A percentile compares a stretch with the other conserved stretches of the same genome.
phyloP scores from a whole-genome alignment of 148 eudicot species.

The Heliosperma pusillum region DNA sequence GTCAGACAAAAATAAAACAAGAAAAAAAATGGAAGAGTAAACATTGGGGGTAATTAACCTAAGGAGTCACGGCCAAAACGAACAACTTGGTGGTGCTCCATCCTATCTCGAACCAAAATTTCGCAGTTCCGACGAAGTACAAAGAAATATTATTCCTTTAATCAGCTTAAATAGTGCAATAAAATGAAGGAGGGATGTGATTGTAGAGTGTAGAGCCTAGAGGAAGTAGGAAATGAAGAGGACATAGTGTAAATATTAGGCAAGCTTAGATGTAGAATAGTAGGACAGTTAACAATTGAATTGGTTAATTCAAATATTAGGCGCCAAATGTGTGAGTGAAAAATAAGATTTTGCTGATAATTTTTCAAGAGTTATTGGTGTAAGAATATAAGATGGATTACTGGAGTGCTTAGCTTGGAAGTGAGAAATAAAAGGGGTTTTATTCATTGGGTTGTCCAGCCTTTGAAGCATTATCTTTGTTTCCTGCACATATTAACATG shows the following conservation, averaged over 20 bases:
- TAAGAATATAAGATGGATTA: background rate
- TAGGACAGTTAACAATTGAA: slow-evolving; percentile 29
- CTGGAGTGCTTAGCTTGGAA: slow-evolving; percentile 28
- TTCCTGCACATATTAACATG: slow-evolving; percentile 3
- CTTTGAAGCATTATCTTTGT: slow-evolving; percentile 24
- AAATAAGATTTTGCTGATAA: background rate
- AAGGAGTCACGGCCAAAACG: background rate
- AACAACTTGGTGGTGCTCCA: background rate
- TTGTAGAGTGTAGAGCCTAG: background rate
- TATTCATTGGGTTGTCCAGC: slow-evolving; percentile 13
- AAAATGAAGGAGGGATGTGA: slow-evolving; percentile 13
- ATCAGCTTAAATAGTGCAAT: background rate
- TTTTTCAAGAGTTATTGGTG: background rate
- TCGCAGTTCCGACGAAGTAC: background rate
- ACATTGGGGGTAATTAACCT: too few species aligned
- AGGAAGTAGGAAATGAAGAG: background rate
- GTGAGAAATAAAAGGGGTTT: background rate
- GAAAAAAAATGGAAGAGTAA: too few species aligned
- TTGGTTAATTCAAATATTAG: slow-evolving; percentile 32
- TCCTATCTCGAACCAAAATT: background rate
- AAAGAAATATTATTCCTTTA: background rate
- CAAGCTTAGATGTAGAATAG: slow-evolving; percentile 9
- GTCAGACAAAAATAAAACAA: too few species aligned
- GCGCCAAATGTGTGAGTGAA: slow-evolving; percentile 37
- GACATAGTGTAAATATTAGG: slow-evolving; percentile 3